phyloP scores from a whole-genome alignment of 768 basidiomycete species.

The Pseudohyphozyma bogoriensis region DNA sequence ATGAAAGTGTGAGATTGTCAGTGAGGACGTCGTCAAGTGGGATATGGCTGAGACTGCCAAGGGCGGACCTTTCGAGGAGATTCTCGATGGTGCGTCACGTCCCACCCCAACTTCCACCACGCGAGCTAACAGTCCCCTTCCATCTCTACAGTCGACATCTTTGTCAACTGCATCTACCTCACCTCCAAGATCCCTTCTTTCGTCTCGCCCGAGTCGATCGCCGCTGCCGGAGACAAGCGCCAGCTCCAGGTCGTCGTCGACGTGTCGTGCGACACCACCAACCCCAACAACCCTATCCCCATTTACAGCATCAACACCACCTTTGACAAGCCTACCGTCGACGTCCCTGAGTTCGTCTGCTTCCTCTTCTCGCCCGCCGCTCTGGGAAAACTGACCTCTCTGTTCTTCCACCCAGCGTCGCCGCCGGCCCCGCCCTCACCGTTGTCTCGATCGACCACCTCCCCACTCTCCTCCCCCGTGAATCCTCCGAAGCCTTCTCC shows the following conservation, averaged over 20 bases:
- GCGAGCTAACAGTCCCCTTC: neutral
- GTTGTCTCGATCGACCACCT: slow-evolving; percentile 96
- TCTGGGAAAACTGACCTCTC: neutral
- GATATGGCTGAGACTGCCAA: slow-evolving; percentile 93
- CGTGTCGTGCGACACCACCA: slow-evolving; percentile 98
- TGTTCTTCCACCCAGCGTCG: slow-evolving; percentile 38
- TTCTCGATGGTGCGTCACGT: slow-evolving; percentile 54
- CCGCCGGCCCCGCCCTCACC: slow-evolving; percentile 57
- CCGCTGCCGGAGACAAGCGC: slow-evolving; percentile 57
- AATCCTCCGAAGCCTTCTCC: slow-evolving; percentile 95
- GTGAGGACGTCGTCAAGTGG: slow-evolving; percentile 93
- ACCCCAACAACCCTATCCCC: slow-evolving; percentile 95
- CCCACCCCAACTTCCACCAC: too few species aligned
- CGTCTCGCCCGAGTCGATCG: slow-evolving; percentile 58
- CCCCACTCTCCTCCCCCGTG: slow-evolving; percentile 86
- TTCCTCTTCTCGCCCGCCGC: slow-evolving; percentile 5
- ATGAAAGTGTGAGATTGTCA: slow-evolving; percentile 35
- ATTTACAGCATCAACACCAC: slow-evolving; percentile 93
- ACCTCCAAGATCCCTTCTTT: slow-evolving; percentile 77
- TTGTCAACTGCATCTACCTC: slow-evolving; percentile 98
- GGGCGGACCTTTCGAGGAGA: slow-evolving; percentile 91
- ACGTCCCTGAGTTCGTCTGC: slow-evolving; percentile 61
- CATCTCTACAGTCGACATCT: slow-evolving; percentile 62
- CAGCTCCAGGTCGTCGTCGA: slow-evolving; percentile 78
- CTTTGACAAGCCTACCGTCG: slow-evolving; percentile 80